Conservation (phyloP, 257 asterid species). For the Penstemon eatonii region DNA sequence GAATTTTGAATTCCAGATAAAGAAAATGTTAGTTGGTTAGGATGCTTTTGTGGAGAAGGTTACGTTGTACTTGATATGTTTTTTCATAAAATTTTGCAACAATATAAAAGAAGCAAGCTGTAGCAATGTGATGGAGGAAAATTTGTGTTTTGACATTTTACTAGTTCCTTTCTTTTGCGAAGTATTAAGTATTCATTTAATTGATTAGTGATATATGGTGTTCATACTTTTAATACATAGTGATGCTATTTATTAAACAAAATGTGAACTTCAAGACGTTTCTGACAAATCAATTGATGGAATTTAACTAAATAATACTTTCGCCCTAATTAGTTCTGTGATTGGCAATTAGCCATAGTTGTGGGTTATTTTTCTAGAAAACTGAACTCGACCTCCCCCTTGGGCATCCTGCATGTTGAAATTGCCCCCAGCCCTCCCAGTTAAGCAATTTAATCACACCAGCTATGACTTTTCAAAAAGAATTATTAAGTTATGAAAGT, state of each 20-base stretch:
- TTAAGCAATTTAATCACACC: no score
- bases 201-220: background rate
- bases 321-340: background rate
- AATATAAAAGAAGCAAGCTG: background rate
- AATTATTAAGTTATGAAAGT: no score
- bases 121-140: background rate
- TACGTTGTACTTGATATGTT: background rate
- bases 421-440: no score
- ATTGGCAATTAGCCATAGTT: background rate
- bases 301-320: background rate
- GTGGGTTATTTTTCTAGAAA: background rate
- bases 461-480: no score
- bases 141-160: constrained; percentile 6
- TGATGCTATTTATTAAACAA: no score
- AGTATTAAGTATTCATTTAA: no score
- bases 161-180: background rate
- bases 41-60: background rate
- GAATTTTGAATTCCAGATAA: background rate
- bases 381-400: no score
- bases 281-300: background rate
- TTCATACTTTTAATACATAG: background rate
- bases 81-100: constrained; percentile 12
- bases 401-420: no score
- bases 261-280: background rate
- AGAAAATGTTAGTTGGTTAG: constrained; percentile 11